These are phyloP conservation scores for Sugiyamaella qingdaonensis DNA, from an alignment of 805 yeast genomes.

Conservation along the genomic window DNA sequence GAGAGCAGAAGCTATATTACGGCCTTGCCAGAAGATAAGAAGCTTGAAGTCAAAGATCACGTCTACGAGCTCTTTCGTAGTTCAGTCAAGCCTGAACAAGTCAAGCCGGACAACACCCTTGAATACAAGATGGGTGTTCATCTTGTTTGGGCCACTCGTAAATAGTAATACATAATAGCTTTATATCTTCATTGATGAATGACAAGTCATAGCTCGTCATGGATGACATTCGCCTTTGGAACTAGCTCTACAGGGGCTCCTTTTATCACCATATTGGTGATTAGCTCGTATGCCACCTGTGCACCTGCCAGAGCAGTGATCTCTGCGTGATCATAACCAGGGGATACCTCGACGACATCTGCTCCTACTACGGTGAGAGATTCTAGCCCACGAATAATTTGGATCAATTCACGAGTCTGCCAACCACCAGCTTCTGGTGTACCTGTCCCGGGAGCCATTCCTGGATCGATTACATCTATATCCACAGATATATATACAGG, in stretches of 20 bases:
- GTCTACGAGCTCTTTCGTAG: slow-evolving; percentile 31
- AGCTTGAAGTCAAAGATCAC: slow-evolving; percentile 30
- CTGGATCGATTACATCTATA: slow-evolving; percentile 67
- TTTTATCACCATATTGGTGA: slow-evolving; percentile 71
- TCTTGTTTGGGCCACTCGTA: slow-evolving; percentile 23
- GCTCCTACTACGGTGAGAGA: slow-evolving; percentile 65
- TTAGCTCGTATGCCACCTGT: slow-evolving; percentile 60
- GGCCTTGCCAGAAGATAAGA: slow-evolving; percentile 37
- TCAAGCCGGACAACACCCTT: slow-evolving; percentile 12
- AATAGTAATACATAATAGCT: background rate
- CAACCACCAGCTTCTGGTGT: slow-evolving; percentile 77
- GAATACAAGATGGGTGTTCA: slow-evolving; percentile 25
- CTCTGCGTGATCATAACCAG: slow-evolving; percentile 60
- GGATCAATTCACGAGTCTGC: slow-evolving; percentile 59
- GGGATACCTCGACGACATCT: slow-evolving; percentile 71
- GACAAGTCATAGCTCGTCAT: slow-evolving; percentile 23
- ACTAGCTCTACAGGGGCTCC: slow-evolving; percentile 32
- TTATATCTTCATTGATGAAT: background rate
- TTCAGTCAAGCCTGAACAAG: slow-evolving; percentile 8
- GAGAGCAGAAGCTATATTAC: slow-evolving; percentile 53
- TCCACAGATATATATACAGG: slow-evolving; percentile 81
- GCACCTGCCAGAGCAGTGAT: slow-evolving; percentile 63
- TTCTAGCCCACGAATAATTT: slow-evolving; percentile 55
- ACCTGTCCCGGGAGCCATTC: slow-evolving; percentile 74
- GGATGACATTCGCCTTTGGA: slow-evolving; percentile 10